These are phyloP conservation scores for Corallochytrium limacisporum DNA, from an alignment of 78 protist species.

Conservation along the genomic window DNA sequence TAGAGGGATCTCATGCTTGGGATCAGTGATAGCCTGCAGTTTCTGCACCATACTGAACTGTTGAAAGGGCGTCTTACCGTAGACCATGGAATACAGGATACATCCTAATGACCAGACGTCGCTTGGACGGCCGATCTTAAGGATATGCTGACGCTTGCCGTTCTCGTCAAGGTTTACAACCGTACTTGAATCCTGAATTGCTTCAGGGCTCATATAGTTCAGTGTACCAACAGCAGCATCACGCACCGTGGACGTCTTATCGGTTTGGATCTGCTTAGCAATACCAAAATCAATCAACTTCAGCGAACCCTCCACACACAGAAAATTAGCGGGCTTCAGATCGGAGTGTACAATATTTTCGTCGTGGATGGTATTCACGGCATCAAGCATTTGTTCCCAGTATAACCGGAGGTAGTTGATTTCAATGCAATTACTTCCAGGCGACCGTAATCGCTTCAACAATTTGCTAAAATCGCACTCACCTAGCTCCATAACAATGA, in stretches of 20 bases:
- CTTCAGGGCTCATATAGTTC: slow-evolving; percentile 95
- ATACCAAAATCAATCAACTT: slow-evolving; percentile 96
- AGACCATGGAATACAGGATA: slow-evolving; percentile 72
- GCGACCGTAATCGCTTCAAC: slow-evolving; percentile 5
- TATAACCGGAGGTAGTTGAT: slow-evolving; percentile 48
- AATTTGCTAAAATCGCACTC: slow-evolving; percentile 55
- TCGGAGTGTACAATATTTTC: slow-evolving; percentile 80
- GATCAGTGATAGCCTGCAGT: slow-evolving; percentile 40
- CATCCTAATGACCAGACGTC: slow-evolving; percentile 92
- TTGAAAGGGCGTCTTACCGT: slow-evolving; percentile 66
- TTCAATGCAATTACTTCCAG: slow-evolving; percentile 3
- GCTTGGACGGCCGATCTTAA: slow-evolving; percentile 44
- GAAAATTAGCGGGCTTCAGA: slow-evolving; percentile 91
- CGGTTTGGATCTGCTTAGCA: slow-evolving; percentile 61
- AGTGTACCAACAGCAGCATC: slow-evolving; percentile 73
- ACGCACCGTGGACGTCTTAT: slow-evolving; percentile 1
- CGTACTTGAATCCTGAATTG: slow-evolving; percentile 23
- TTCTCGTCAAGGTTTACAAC: neutral
- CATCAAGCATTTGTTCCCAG: slow-evolving; percentile 74
- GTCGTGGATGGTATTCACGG: slow-evolving; percentile 69
- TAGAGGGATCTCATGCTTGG: slow-evolving; percentile 20
- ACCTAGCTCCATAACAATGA: slow-evolving; percentile 76
- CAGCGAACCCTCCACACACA: slow-evolving; percentile 68
- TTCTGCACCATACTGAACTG: slow-evolving; percentile 7
- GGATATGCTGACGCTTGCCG: neutral